Base-by-base conservation (phyloP, 495 filamentous ascomycete genomes). In the Aspergillus homomorphus region DNA sequence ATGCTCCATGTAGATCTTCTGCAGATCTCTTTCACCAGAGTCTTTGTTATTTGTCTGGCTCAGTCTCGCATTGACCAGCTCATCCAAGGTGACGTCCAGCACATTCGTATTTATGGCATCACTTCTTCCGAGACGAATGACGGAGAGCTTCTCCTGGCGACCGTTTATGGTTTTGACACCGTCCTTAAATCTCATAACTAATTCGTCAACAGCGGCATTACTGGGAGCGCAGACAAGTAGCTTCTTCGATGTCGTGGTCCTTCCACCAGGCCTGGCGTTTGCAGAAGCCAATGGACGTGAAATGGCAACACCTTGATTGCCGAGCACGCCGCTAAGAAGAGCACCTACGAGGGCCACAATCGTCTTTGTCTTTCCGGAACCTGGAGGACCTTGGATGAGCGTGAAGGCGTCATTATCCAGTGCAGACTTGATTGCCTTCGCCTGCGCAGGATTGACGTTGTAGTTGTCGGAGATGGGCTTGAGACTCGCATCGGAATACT, bases 351-450 rank as follows among this genome's bases (percentile, higher is more conserved):
- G 96, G 48, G 93, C 94, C 58, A 96, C 84, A 54, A 98, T 98
- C 0, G 94, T 98, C 69, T 98, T 98, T 0, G 94, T 98, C 73
- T 98, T 98, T 66, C 94, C 94, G 4, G 93, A 94, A 66, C 94
- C 94, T 1, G 94, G 94, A 51, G 94, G 95, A 43, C 94, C 94
- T 73, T 98, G 94, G 56, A 98, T 89, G 51, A 98, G 79, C 8
- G 92, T 96, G 68, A 98, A 98, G 0, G 88, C 94, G 72, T 96
- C 92, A 62, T 96, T 97, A 62, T 93, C 91, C 30, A 91, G 82
- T 5, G 92, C 95, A 54, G 92, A 94, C 57, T 90, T 82, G 61
- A 98, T 87, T 28, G 94, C 94, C 62, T 89, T 91, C n/a, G 92
- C 90, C 66, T 98, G 94, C 4, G 92, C 93, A 43, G 75, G 77